Conservation (phyloP, 306 rosid genomes). For the Ammopiptanthus mongolicus region DNA sequence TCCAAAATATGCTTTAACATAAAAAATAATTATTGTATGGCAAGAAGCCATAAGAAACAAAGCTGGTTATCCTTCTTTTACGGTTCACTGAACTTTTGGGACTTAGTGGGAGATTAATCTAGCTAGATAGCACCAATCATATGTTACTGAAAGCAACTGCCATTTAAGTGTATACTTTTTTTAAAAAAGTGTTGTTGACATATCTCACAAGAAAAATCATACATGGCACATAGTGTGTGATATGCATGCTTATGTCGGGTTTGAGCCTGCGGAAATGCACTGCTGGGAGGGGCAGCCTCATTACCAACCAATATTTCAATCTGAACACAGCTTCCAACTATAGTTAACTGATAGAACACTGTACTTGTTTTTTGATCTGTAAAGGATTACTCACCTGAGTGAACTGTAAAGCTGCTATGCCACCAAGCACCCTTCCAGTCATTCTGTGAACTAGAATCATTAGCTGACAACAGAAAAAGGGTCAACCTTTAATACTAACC, state of each 20-base stretch:
- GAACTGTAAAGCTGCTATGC: constrained; percentile 81
- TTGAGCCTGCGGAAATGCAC: neutral
- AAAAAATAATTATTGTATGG: neutral
- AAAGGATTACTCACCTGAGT: constrained; percentile 59
- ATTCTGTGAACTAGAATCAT: constrained; percentile 83
- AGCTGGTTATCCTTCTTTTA: neutral
- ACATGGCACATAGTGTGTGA: neutral
- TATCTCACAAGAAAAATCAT: neutral
- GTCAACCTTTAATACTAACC: constrained; percentile 10
- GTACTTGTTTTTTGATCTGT: neutral
- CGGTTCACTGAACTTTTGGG: constrained; percentile 11
- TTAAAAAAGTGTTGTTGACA: neutral
- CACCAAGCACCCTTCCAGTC: constrained; percentile 99
- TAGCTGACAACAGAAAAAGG: constrained; percentile 43
- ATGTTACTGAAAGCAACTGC: constrained; percentile 12
- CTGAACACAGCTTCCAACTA: constrained; percentile 14
- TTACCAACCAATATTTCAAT: constrained; percentile 2
- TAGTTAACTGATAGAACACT: neutral
- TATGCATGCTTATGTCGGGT: neutral
- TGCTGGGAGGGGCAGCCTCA: neutral
- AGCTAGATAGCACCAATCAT: neutral
- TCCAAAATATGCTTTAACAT: constrained; percentile 15
- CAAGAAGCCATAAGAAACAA: neutral
- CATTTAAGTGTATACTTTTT: neutral
- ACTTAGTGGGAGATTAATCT: constrained; percentile 22